Percentiles rank a stretch among this genome's conserved stretches.
phyloP scores from a whole-genome alignment of 2,329 filamentous ascomycete genomes.

The Penicillium olsonii region DNA sequence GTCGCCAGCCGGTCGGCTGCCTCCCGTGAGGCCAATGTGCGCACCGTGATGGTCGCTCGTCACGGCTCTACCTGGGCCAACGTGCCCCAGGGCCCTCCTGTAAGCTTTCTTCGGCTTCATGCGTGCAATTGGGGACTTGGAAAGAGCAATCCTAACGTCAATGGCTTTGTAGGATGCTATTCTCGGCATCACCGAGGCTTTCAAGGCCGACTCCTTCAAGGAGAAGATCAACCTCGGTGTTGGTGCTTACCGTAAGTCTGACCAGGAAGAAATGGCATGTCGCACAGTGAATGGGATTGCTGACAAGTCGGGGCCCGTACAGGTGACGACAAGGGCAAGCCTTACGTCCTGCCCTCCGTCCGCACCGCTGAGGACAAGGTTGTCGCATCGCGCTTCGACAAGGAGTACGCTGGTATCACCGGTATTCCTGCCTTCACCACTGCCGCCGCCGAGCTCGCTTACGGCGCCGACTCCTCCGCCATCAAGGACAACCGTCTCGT shows the following conservation, averaged over 20 bases:
- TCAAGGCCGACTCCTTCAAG: constrained; percentile 91
- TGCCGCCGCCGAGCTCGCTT: constrained; percentile 86
- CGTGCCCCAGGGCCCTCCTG: constrained; percentile 90
- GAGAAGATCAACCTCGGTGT: constrained; percentile 99
- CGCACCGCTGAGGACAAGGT: constrained; percentile 85
- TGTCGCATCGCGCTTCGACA: constrained; percentile 76
- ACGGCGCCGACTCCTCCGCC: constrained; percentile 75
- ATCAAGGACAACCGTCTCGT: constrained; percentile 75
- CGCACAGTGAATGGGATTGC: constrained; percentile 1
- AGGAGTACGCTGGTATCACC: constrained; percentile 98
- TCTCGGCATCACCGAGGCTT: constrained; percentile 82
- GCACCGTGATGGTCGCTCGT: constrained; percentile 47
- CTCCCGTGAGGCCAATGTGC: constrained; percentile 41
- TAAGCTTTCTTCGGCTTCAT: constrained; percentile 53
- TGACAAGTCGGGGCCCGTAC: neutral
- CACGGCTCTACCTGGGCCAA: constrained; percentile 84
- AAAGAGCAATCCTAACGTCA: constrained; percentile 27
- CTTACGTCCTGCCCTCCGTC: constrained; percentile 94
- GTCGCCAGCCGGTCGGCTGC: constrained; percentile 45
- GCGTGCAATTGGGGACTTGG: neutral
- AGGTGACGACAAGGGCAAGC: constrained; percentile 91
- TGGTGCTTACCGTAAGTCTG: constrained; percentile 78
- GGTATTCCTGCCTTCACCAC: constrained; percentile 93
- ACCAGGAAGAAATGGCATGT: neutral
- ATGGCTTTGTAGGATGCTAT: constrained; percentile 44